A percentile compares a stretch with the other conserved stretches of the same genome.
These are phyloP conservation scores for Suillus lakei DNA, from an alignment of 768 basidiomycete species.

Conservation along the genomic window DNA sequence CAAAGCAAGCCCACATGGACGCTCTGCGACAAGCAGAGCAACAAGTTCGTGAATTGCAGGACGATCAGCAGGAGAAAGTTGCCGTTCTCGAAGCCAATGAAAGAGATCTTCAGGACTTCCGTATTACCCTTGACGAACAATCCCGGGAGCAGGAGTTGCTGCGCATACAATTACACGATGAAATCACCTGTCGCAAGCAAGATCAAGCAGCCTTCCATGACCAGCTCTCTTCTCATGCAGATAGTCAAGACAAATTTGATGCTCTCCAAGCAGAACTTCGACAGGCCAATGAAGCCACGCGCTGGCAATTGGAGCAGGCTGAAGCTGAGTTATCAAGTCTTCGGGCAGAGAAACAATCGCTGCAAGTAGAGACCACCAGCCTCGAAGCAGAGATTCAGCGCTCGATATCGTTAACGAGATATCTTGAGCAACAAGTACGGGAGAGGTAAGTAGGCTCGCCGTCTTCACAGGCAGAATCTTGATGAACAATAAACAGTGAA, in stretches of 20 bases:
- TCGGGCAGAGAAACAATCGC: conserved; percentile 53
- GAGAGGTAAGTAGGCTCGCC: conserved; percentile 52
- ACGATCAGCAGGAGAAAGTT: conserved; percentile 24
- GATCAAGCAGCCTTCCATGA: conserved; percentile 34
- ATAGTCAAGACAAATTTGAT: conserved; percentile 35
- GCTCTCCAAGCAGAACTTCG: conserved; percentile 40
- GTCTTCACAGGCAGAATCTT: conserved; percentile 14
- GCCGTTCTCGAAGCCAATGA: conserved; percentile 39
- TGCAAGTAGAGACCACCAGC: conserved; percentile 61
- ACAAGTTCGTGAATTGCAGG: conserved; percentile 30
- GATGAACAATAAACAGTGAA: conserved; percentile 45
- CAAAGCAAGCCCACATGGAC: conserved; percentile 35
- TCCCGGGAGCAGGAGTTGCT: conserved; percentile 39
- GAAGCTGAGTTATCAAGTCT: conserved; percentile 39
- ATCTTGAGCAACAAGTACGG: conserved; percentile 64
- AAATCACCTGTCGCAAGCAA: conserved; percentile 37
- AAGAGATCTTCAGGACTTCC: conserved; percentile 36
- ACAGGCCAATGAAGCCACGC: conserved; percentile 40
- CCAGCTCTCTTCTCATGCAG: conserved; percentile 31
- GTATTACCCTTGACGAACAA: conserved; percentile 45
- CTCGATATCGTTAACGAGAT: conserved; percentile 60
- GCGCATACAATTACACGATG: conserved; percentile 42
- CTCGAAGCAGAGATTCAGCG: conserved; percentile 72
- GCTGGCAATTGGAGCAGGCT: conserved; percentile 47
- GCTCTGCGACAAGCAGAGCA: conserved; percentile 31